Conservation (phyloP, 306 rosid genomes). For the Medicago lupulina region DNA sequence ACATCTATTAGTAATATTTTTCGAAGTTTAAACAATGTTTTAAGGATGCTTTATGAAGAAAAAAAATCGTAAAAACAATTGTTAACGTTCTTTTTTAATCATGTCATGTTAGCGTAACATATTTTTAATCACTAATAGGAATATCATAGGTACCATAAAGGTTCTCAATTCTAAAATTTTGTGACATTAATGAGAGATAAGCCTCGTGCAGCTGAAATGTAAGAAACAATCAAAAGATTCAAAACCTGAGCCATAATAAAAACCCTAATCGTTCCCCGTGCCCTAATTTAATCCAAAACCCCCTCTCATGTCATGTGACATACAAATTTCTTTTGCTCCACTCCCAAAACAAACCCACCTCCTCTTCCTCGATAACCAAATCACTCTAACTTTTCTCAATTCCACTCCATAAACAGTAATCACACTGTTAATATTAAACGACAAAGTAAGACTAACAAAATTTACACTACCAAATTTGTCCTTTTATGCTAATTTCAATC, state of each 20-base stretch:
- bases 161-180: slow-evolving; percentile 41
- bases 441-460: slow-evolving; percentile 40
- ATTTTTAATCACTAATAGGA: no score
- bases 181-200: slow-evolving; percentile 54
- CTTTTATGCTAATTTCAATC: neutral
- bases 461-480: slow-evolving; percentile 5
- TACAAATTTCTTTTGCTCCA: slow-evolving; percentile 57
- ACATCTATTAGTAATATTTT: no score
- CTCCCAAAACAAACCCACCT: slow-evolving; percentile 95
- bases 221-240: slow-evolving; percentile 51
- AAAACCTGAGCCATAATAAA: slow-evolving; percentile 57
- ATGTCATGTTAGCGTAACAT: no score
- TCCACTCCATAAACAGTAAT: slow-evolving; percentile 45
- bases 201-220: slow-evolving; percentile 61
- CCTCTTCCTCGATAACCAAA: slow-evolving; percentile 70
- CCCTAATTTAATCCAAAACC: slow-evolving; percentile 61
- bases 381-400: slow-evolving; percentile 56
- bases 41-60: no score
- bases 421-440: slow-evolving; percentile 41
- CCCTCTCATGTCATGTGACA: slow-evolving; percentile 58
- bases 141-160: slow-evolving; percentile 8
- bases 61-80: no score
- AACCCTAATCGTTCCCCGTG: slow-evolving; percentile 73
- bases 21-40: no score
- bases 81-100: no score